Evolutionary conservation across 768 basidiomycete species (phyloP).

Genomic region (Kondoa subrosea): DNA sequence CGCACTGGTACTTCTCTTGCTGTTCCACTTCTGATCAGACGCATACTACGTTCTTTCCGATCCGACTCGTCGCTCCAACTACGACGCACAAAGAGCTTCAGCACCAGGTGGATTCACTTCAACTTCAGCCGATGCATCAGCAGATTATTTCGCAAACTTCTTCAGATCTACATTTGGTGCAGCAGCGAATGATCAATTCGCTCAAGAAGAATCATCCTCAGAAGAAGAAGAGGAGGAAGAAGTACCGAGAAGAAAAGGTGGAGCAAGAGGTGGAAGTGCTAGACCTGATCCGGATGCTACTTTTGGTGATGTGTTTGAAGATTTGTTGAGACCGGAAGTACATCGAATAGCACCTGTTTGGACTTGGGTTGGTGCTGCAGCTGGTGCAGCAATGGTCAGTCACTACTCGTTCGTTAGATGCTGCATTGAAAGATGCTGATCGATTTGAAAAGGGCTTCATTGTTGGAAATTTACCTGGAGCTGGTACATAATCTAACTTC

Average conservation of each 20-base stretch:
- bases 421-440: neutral
- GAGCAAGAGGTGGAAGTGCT: neutral
- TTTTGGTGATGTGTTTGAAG: slow-evolving; percentile 19
- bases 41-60: slow-evolving; percentile 14
- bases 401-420: neutral
- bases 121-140: neutral
- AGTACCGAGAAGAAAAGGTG: neutral
- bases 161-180: slow-evolving; percentile 11
- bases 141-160: slow-evolving; percentile 13
- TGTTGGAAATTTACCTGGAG: slow-evolving; percentile 19
- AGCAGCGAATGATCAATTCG: slow-evolving; percentile 1
- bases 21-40: neutral
- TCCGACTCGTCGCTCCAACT: slow-evolving; percentile 6
- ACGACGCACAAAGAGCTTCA: slow-evolving; percentile 14
- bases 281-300: slow-evolving; percentile 4
- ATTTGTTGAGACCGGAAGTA: slow-evolving; percentile 16
- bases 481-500: too few relatives aligned
- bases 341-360: slow-evolving; percentile 15
- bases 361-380: slow-evolving; percentile 17
- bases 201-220: neutral
- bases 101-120: neutral
- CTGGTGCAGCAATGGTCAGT: slow-evolving; percentile 9
- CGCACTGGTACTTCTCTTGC: neutral
- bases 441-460: slow-evolving; percentile 12
- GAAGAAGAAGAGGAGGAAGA: neutral